Conservation (phyloP, 148 eudicot genomes). For the Chenopodium berlandieri region DNA sequence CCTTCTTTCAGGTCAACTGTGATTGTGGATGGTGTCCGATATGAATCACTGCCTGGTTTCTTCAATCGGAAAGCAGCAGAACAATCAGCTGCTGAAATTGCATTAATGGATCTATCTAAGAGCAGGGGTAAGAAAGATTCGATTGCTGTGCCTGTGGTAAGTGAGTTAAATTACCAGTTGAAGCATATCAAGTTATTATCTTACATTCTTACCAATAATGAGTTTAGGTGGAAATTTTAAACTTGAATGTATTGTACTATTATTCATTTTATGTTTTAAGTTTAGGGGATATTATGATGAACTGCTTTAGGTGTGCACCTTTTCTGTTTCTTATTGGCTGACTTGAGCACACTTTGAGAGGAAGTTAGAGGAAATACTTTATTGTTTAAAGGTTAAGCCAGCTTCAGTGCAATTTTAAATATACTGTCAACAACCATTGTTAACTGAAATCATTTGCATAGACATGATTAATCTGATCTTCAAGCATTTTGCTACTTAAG, state of each 20-base stretch:
- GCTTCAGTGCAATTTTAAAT: no score
- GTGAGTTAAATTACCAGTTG: slow-evolving; percentile 1
- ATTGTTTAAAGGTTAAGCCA: background rate
- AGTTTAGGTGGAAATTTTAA: no score
- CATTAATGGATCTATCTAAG: slow-evolving; percentile 53
- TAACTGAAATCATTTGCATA: background rate
- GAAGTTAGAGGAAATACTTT: background rate
- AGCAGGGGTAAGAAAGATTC: slow-evolving; percentile 34
- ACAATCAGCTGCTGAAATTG: slow-evolving; percentile 98
- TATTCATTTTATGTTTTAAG: no score
- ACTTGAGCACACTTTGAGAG: background rate
- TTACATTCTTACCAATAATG: background rate
- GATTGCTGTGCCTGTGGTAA: slow-evolving; percentile 81
- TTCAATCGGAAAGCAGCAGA: slow-evolving; percentile 90
- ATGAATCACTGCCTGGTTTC: slow-evolving; percentile 83
- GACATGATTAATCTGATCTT: background rate
- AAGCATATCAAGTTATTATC: background rate
- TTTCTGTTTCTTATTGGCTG: no score
- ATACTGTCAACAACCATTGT: background rate
- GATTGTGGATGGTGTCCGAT: slow-evolving; percentile 49
- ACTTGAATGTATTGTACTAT: no score
- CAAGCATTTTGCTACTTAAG: no score
- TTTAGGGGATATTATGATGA: no score
- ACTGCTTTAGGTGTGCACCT: no score
- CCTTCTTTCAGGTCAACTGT: slow-evolving; percentile 87